Evolutionary conservation across 208 protist genomes (phyloP).

Genomic region (Leishmania major): DNA sequence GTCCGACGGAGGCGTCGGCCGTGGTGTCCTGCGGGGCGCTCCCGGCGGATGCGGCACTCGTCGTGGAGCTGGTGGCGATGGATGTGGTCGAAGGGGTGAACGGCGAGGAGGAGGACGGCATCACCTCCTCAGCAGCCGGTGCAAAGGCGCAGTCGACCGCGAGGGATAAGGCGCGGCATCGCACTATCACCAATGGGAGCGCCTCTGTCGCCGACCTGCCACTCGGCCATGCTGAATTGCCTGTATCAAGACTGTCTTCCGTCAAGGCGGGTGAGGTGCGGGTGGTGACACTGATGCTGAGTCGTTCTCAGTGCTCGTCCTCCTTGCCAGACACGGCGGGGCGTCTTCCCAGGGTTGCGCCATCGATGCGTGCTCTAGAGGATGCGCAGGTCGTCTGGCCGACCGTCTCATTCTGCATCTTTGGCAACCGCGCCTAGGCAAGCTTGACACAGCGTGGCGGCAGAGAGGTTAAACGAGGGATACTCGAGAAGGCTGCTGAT

Average conservation of each 20-base stretch:
- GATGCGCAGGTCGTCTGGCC: not conserved
- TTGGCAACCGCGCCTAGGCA: slow-evolving; percentile 30
- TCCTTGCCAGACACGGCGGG: not conserved
- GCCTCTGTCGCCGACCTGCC: not conserved
- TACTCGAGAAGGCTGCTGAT: not conserved
- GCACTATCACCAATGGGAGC: not conserved
- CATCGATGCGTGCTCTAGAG: not conserved
- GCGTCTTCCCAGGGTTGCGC: not conserved
- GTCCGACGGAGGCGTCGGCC: slow-evolving; percentile 40
- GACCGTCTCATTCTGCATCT: slow-evolving; percentile 51
- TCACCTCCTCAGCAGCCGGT: not conserved
- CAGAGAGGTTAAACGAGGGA: not conserved
- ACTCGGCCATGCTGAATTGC: slow-evolving; percentile 22
- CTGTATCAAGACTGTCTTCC: slow-evolving; percentile 4
- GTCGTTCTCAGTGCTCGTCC: not conserved
- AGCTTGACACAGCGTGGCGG: not conserved
- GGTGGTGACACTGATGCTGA: slow-evolving; percentile 21
- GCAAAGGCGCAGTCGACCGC: not conserved
- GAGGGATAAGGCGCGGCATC: not conserved
- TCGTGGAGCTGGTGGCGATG: slow-evolving; percentile 32
- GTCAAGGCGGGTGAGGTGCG: slow-evolving; percentile 18
- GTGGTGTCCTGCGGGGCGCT: slow-evolving; percentile 27
- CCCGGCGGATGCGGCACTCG: slow-evolving; percentile 1
- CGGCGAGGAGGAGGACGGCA: not conserved
- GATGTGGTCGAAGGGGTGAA: slow-evolving; percentile 17